Evolutionary conservation across 352 stramenopile species (phyloP).

Genomic region (Phytophthora ohioensis): DNA sequence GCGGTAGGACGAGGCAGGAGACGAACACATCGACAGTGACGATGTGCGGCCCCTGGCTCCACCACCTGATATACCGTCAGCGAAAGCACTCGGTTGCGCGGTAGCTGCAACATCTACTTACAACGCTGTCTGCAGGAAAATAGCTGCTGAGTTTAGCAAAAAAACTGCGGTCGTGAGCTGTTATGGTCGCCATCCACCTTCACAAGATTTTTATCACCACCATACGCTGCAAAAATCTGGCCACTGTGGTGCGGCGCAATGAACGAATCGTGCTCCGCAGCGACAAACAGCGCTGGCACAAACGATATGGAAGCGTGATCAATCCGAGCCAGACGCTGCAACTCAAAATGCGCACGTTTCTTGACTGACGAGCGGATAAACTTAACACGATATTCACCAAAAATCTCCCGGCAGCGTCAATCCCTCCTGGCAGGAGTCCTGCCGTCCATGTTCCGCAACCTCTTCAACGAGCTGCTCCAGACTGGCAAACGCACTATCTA

Average conservation of each 20-base stretch:
- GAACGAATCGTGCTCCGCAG: constrained; percentile 97
- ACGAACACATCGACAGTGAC: constrained; percentile 42
- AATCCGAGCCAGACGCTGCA: constrained; percentile 81
- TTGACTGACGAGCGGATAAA: constrained; percentile 93
- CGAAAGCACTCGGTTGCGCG: constrained; percentile 36
- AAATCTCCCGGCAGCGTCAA: constrained; percentile 91
- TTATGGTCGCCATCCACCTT: constrained; percentile 99
- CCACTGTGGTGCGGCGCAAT: constrained; percentile 90
- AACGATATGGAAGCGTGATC: constrained; percentile 94
- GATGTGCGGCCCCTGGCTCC: constrained; percentile 39
- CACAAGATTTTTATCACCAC: constrained; percentile 98
- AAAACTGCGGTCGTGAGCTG: constrained; percentile 93
- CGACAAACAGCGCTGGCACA: constrained; percentile 97
- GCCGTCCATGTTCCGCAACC: constrained; percentile 95
- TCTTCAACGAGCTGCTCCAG: constrained; percentile 96
- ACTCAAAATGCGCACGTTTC: constrained; percentile 90
- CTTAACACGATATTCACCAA: constrained; percentile 92
- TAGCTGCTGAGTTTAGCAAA: constrained; percentile 94
- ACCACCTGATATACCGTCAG: constrained; percentile 32
- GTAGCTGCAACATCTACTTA: constrained; percentile 59
- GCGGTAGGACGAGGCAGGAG: constrained; percentile 44
- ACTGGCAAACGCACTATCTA: constrained; percentile 98
- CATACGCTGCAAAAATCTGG: constrained; percentile 90
- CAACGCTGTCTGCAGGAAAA: constrained; percentile 96
- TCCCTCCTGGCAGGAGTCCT: constrained; percentile 68